phyloP scores from a whole-genome alignment of 768 basidiomycete species.

The Mycena latifolia region DNA sequence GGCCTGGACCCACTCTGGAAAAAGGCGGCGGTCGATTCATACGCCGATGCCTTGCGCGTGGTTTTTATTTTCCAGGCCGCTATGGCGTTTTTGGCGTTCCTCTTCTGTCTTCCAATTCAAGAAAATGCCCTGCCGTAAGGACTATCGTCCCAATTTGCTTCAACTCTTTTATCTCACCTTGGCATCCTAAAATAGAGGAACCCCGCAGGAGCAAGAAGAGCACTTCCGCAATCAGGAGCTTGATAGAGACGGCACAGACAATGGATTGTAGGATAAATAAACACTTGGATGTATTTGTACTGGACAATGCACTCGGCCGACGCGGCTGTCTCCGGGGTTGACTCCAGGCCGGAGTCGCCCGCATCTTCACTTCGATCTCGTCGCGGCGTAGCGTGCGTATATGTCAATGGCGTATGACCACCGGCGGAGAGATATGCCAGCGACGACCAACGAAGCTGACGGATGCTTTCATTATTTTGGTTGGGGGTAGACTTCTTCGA shows the following conservation, averaged over 20 bases:
- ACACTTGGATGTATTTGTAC: slow-evolving; percentile 34
- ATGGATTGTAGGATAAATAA: slow-evolving; percentile 43
- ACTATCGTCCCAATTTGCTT: slow-evolving; percentile 2
- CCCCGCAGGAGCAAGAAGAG: slow-evolving; percentile 71
- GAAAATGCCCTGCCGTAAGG: slow-evolving; percentile 75
- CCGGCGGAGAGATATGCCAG: too few species aligned
- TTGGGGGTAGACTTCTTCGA: slow-evolving; percentile 76
- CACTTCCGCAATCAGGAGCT: slow-evolving; percentile 60
- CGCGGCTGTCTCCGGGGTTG: not conserved
- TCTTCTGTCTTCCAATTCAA: slow-evolving; percentile 81
- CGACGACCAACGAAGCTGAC: too few species aligned
- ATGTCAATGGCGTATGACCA: not conserved
- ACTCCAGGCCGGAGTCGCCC: not conserved
- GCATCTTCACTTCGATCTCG: slow-evolving; percentile 23
- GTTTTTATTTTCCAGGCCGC: slow-evolving; percentile 87
- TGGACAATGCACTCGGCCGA: not conserved
- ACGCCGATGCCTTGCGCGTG: slow-evolving; percentile 81
- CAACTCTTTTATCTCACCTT: slow-evolving; percentile 25
- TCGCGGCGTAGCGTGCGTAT: slow-evolving; percentile 6
- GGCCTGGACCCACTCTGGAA: slow-evolving; percentile 65
- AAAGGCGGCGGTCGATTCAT: slow-evolving; percentile 79
- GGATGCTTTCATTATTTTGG: slow-evolving; percentile 43
- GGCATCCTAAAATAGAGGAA: slow-evolving; percentile 56
- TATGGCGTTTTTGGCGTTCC: slow-evolving; percentile 73
- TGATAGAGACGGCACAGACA: slow-evolving; percentile 34